Base-by-base conservation (phyloP, 1,284 basidiomycete species). In the Ceratobasidium sp. region DNA sequence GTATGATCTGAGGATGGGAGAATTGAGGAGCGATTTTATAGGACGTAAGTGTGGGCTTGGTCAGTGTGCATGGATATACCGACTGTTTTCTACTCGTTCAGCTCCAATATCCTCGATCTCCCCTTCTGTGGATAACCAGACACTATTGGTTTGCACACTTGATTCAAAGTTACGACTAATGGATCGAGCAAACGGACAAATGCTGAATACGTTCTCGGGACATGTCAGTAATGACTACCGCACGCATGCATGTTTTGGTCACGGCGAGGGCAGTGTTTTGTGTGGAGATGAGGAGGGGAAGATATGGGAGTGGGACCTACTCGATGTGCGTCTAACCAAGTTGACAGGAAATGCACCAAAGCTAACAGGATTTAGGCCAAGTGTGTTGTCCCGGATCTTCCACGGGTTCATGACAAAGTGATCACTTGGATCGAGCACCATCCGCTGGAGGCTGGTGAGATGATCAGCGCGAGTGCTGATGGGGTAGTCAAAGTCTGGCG, bases 1-100 rank as follows among this genome's bases (percentile, higher is more conserved):
- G 0, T 98, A 98, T 78, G 97, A 99, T 77, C 80, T 99, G 33
- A 87, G 96, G 53, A 93, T 89, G 80, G 97, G 97, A 23, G 86
- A 95, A 77, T 79, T 98, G 29, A 85, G 88, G 2, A 83, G 89
- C 54, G 97, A 99, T 77, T 94, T 88, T 74, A 85, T 99, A 70
- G 94, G 95, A 9, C 85, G 93, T 95, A 76, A 75, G 89, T 84
- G 16, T 44, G 21, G 14, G 16, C 5, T 50, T 33, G 27, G 29
- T 46, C 7, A 27, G 4, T 27, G 19, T 11, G 27, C 42, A 30
- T 14, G 2, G 1, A 25, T 16, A 11, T 4, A 52, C 27, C 21
- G 16, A 36, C 14, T 29, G 46, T 30, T 23, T 16, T 14, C 30
- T 41, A 19, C n/a, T 29, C 49, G 57, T 53, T 16, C 75, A 95